A percentile compares a stretch with the other conserved stretches of the same genome.
Evolutionary conservation across 148 eudicot genomes (phyloP).

Genomic region (Cornus florida): DNA sequence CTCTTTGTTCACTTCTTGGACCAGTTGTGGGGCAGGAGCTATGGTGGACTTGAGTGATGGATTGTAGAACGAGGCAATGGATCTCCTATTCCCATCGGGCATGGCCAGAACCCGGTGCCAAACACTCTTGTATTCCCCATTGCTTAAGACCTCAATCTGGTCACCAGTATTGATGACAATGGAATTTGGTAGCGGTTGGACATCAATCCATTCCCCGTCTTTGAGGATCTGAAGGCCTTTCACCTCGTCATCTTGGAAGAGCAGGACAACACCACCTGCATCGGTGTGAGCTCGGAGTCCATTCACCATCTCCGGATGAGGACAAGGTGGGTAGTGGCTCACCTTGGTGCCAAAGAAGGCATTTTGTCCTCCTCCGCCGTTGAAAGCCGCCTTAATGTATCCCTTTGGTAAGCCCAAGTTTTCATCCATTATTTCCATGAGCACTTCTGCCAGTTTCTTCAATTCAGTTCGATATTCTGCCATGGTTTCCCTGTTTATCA

Average conservation of each 20-base stretch:
- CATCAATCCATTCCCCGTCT: constrained; percentile 73
- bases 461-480: constrained; percentile 63
- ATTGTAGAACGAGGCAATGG: constrained; percentile 83
- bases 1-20: constrained; percentile 23
- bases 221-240: constrained; percentile 77
- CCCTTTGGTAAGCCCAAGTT: constrained; percentile 77
- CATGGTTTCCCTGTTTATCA: constrained; percentile 69
- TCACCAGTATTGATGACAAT: constrained; percentile 91
- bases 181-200: constrained; percentile 68
- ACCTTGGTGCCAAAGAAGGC: constrained; percentile 78
- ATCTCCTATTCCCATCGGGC: constrained; percentile 57
- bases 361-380: constrained; percentile 26
- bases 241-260: constrained; percentile 77
- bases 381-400: constrained; percentile 75
- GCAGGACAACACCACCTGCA: constrained; percentile 84
- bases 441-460: constrained; percentile 57
- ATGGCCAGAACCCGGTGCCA: constrained; percentile 71
- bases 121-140: constrained; percentile 82
- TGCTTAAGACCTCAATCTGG: constrained; percentile 85
- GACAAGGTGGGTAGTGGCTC: constrained; percentile 93
- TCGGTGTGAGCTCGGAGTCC: constrained; percentile 93
- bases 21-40: constrained; percentile 57
- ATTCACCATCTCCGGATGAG: constrained; percentile 58
- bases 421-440: constrained; percentile 87
- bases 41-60: constrained; percentile 66